A percentile compares a stretch with the other conserved stretches of the same genome.
These are phyloP conservation scores for Trichoderma sp. DNA, from an alignment of 2,329 filamentous ascomycete genomes.

Conservation along the genomic window DNA sequence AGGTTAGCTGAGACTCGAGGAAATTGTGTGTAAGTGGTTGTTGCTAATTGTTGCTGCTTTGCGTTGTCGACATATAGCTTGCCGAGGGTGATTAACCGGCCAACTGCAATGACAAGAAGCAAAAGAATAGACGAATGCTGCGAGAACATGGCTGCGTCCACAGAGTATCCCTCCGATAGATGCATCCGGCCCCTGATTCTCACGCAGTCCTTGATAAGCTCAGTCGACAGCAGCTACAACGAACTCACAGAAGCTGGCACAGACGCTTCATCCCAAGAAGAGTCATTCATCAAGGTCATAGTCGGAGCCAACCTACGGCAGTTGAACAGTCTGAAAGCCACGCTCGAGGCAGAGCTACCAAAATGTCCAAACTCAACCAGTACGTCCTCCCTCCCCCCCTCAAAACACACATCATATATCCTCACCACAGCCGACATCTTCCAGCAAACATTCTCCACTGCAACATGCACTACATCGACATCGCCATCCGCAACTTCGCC, in stretches of 20 bases:
- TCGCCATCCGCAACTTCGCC: constrained; percentile 7
- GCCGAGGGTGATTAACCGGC: neutral
- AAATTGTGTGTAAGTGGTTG: neutral
- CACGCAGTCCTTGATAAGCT: neutral
- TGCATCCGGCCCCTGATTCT: constrained; percentile 13
- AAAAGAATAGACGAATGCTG: constrained; percentile 15
- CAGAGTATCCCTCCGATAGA: constrained; percentile 17
- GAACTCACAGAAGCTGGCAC: neutral
- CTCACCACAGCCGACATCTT: neutral
- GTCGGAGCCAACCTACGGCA: constrained; percentile 5
- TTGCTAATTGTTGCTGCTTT: neutral
- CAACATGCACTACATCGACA: constrained; percentile 16
- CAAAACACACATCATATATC: neutral
- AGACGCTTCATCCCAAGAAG: neutral
- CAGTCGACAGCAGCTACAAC: neutral
- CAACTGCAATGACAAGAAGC: neutral
- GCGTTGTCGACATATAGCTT: neutral
- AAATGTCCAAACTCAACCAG: neutral
- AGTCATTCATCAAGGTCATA: neutral
- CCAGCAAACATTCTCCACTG: neutral
- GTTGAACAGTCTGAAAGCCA: neutral
- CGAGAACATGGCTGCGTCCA: neutral
- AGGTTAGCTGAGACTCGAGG: neutral
- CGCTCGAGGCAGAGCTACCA: neutral
- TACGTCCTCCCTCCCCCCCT: neutral